Conservation (phyloP, 345 rosid genomes). For the Populus tremula region DNA sequence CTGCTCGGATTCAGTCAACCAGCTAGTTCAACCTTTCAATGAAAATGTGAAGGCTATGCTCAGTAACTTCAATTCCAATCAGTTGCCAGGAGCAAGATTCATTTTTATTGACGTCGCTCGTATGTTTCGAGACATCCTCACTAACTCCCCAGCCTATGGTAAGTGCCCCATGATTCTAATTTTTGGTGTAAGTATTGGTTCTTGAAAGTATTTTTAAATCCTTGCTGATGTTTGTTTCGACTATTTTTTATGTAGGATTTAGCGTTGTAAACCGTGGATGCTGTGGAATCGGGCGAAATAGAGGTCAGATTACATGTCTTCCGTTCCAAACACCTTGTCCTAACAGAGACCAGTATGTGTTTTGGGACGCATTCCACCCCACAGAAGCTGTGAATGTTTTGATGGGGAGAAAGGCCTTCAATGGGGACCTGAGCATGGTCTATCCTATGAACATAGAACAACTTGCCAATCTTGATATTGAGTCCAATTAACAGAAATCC, state of each 20-base stretch:
- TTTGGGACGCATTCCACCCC: constrained; percentile 99
- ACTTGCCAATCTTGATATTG: constrained; percentile 48
- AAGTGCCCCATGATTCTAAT: neutral
- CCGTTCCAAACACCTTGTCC: constrained; percentile 87
- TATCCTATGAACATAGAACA: constrained; percentile 76
- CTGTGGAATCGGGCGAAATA: constrained; percentile 83
- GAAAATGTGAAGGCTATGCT: constrained; percentile 74
- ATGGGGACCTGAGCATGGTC: constrained; percentile 51
- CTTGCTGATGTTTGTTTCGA: neutral
- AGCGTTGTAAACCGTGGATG: constrained; percentile 75
- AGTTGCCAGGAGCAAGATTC: constrained; percentile 57
- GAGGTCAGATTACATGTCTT: constrained; percentile 91
- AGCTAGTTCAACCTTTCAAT: constrained; percentile 70
- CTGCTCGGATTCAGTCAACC: constrained; percentile 84
- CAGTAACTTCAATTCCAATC: constrained; percentile 55
- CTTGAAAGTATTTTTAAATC: neutral
- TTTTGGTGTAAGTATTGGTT: neutral
- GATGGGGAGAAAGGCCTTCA: constrained; percentile 70
- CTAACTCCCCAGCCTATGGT: constrained; percentile 59
- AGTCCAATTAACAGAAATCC: neutral
- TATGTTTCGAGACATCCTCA: constrained; percentile 58
- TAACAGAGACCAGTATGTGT: constrained; percentile 61
- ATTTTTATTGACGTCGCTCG: constrained; percentile 53
- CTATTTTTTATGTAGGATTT: constrained; percentile 42
- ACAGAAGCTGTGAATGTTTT: constrained; percentile 84